Conservation (phyloP, 345 rosid genomes). For the Eucalyptus sp. region DNA sequence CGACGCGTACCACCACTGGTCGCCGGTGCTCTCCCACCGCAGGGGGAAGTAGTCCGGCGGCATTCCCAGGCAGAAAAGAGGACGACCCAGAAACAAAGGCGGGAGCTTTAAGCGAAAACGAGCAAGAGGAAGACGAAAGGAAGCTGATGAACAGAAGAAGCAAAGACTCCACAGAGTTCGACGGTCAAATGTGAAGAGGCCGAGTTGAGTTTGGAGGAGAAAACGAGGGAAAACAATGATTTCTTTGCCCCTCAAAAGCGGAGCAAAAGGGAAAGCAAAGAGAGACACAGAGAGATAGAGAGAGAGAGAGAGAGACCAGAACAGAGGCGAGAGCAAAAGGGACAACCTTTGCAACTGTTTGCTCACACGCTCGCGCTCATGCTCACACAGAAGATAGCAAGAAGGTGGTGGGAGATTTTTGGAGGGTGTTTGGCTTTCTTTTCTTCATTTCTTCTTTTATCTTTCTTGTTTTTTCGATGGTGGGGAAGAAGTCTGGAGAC, state of each 20-base stretch:
- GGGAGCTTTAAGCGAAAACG: not conserved
- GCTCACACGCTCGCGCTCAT: not conserved
- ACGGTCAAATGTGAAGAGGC: not conserved
- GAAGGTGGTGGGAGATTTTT: not conserved
- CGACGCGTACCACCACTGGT: slow-evolving; percentile 98
- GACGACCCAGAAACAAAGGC: not conserved
- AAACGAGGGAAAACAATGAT: not conserved
- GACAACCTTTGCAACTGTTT: not conserved
- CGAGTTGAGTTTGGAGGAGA: not conserved
- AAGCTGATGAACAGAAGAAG: not conserved
- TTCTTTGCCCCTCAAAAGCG: not conserved
- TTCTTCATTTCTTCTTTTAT: not conserved
- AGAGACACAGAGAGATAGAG: not conserved
- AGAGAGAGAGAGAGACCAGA: not conserved
- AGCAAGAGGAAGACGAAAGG: not conserved
- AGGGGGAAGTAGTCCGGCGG: slow-evolving; percentile 82
- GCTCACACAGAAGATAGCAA: not conserved
- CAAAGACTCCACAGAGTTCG: not conserved
- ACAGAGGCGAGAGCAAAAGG: not conserved
- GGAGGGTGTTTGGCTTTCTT: not conserved
- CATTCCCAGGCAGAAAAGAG: slow-evolving; percentile 14
- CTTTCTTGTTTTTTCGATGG: not conserved
- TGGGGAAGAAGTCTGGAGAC: slow-evolving; percentile 1
- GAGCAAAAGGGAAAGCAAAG: not conserved
- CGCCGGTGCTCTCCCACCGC: slow-evolving; percentile 98